phyloP scores from a whole-genome alignment of 192 early-diverging fungal species.

The Coemansia sp. region DNA sequence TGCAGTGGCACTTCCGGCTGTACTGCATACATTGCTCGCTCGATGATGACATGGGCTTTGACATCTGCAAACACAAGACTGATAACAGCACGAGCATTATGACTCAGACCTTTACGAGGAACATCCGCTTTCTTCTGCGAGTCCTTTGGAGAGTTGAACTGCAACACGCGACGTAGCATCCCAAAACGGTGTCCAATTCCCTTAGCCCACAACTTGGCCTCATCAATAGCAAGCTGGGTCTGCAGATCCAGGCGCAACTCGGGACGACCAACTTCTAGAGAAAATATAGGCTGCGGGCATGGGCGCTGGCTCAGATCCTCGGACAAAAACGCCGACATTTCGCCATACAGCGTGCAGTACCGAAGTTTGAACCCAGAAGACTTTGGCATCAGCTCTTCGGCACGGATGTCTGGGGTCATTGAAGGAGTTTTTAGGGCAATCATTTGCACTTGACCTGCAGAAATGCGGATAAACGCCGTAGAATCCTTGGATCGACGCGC shows the following conservation, averaged over 20 bases:
- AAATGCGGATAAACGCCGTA: conserved; percentile 38
- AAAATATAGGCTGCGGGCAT: conserved; percentile 43
- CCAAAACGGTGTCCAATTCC: conserved; percentile 21
- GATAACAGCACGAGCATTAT: conserved; percentile 29
- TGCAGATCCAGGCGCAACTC: conserved; percentile 44
- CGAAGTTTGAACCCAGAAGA: conserved; percentile 38
- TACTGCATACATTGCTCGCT: conserved; percentile 42
- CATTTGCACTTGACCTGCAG: conserved; percentile 34
- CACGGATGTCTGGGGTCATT: conserved; percentile 49
- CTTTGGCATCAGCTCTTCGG: conserved; percentile 35
- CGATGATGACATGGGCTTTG: conserved; percentile 38
- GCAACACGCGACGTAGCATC: conserved; percentile 19
- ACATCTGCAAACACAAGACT: conserved; percentile 45
- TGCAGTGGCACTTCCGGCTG: conserved; percentile 26
- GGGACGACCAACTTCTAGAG: conserved; percentile 33
- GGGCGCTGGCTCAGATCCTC: conserved; percentile 46
- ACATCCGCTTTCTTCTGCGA: background rate
- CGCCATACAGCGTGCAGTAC: conserved; percentile 39
- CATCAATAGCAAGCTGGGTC: conserved; percentile 46
- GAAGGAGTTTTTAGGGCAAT: conserved; percentile 41
- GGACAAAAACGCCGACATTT: conserved; percentile 54
- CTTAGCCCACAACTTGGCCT: conserved; percentile 25
- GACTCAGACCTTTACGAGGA: conserved; percentile 1
- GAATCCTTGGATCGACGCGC: conserved; percentile 40
- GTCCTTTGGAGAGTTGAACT: background rate